Percentiles rank a stretch among this genome's conserved stretches.
Conservation (phyloP, 805 yeast species). For the Jamesozyma gamospora region DNA sequence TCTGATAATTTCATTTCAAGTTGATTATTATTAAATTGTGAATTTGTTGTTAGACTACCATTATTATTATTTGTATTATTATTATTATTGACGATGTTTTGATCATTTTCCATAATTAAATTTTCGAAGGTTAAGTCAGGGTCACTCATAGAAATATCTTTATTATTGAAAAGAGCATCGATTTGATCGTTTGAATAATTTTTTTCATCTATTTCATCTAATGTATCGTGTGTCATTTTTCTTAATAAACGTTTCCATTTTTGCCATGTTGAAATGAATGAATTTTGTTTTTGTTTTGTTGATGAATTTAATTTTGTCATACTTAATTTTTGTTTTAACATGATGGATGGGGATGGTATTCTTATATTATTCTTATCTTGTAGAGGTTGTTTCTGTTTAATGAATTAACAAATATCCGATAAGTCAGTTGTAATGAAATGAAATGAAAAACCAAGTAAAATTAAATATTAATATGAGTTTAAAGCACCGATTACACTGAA, state of each 20-base stretch:
- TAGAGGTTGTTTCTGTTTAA: no score
- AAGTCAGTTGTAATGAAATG: no score
- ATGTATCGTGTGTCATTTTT: slow-evolving; percentile 15
- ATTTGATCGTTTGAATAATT: slow-evolving; percentile 14
- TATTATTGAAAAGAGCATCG: slow-evolving; percentile 14
- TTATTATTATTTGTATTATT: slow-evolving; percentile 5
- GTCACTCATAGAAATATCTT: neutral
- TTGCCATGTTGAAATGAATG: slow-evolving; percentile 11
- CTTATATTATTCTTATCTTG: no score
- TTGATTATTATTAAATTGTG: slow-evolving; percentile 3
- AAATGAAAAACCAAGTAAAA: no score
- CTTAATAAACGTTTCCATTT: slow-evolving; percentile 18
- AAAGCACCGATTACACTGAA: no score
- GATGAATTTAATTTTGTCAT: neutral
- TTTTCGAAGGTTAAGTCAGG: neutral
- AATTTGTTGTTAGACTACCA: slow-evolving; percentile 10
- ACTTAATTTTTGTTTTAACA: neutral
- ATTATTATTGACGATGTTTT: neutral
- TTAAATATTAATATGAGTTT: no score
- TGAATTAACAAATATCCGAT: no score
- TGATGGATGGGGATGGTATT: neutral
- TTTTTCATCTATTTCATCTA: slow-evolving; percentile 13
- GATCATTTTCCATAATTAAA: no score
- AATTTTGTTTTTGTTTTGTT: neutral
- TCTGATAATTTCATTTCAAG: slow-evolving; percentile 18